Evolutionary conservation across 1,139 yeast species (phyloP).

Genomic region (Debaryomyces robertsiae): DNA sequence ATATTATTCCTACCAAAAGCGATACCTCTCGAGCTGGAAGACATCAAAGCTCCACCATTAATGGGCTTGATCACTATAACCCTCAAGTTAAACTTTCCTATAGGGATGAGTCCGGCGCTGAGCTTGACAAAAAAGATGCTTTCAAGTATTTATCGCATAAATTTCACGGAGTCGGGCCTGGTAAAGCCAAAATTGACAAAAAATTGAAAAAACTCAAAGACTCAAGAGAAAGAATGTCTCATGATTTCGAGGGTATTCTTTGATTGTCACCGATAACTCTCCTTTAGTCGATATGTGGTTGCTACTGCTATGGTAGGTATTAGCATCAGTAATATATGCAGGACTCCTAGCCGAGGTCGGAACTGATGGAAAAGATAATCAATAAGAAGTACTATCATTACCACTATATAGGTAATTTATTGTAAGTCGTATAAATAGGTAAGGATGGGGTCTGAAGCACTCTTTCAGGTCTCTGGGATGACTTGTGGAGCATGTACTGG

Average conservation of each 20-base stretch:
- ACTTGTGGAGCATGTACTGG: slow-evolving; percentile 44
- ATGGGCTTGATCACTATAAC: slow-evolving; percentile 49
- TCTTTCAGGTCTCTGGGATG: slow-evolving; percentile 32
- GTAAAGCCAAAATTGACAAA: slow-evolving; percentile 14
- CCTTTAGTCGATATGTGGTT: no score
- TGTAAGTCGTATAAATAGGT: no score
- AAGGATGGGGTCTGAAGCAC: slow-evolving; percentile 13
- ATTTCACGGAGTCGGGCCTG: slow-evolving; percentile 66
- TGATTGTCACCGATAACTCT: no score
- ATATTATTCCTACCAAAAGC: slow-evolving; percentile 20
- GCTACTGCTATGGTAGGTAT: no score
- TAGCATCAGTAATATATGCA: no score
- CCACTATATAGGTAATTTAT: no score
- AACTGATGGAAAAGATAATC: slow-evolving; percentile 15
- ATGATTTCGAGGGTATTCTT: slow-evolving; percentile 2
- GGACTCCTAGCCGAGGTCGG: slow-evolving; percentile 6
- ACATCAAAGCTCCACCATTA: background rate
- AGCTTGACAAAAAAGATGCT: slow-evolving; percentile 72
- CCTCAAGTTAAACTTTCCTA: slow-evolving; percentile 69
- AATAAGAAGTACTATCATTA: no score
- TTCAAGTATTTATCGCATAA: slow-evolving; percentile 82
- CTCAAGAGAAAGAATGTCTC: slow-evolving; percentile 3
- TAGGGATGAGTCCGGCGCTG: slow-evolving; percentile 71
- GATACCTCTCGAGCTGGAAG: background rate
- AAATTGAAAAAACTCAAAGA: slow-evolving; percentile 10